Base-by-base conservation (phyloP, 345 rosid species). In the Populus ilicifolia region DNA sequence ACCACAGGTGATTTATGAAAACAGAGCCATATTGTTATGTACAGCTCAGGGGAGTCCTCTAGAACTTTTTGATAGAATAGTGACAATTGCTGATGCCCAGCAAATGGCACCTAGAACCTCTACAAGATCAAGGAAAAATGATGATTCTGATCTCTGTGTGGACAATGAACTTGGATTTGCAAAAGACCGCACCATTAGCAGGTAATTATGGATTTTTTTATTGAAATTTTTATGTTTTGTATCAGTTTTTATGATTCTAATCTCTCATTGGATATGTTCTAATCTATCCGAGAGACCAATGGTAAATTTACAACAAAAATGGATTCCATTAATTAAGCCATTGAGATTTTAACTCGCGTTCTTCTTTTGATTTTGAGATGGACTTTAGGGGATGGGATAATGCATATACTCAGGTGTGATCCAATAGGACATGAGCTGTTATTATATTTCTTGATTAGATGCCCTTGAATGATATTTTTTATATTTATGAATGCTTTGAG, bases 111-210 rank as follows among this genome's bases (percentile, higher is more conserved):
- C 98, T 6, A 86, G 99, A 84, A 94, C 94, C 73, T 89, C 98
- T 8, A 89, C 90, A 0, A 91, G 99, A 72, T 93, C 98, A 61
- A 87, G 86, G 81, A 93, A 83, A 86, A 92, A 73, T 78, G 99
- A 96, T 66, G 90, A 91, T 44, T 59, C 86, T 2, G 96, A 96
- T 73, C 88, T 96, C 39, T 96, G 99, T 18, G 97, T 96, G 12
- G 99, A 96, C 83, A 93, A 93, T 35, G 99, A 96, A 80, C 74
- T 96, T 82, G 99, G 97, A 66, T 96, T 96, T n/a, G 97, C 92
- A 5, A 96, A 96, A 85, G 99, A 96, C 48, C 93, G 99, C 82
- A 93, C 99, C 75, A 88, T 96, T 80, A 96, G 99, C 73, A 89
- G 99, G 99, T 93, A 86, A 29, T 64, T 66, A 25, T 36, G 29